These are phyloP conservation scores for Phytophthora ramorum DNA, from an alignment of 352 stramenopile species.

Conservation along the genomic window DNA sequence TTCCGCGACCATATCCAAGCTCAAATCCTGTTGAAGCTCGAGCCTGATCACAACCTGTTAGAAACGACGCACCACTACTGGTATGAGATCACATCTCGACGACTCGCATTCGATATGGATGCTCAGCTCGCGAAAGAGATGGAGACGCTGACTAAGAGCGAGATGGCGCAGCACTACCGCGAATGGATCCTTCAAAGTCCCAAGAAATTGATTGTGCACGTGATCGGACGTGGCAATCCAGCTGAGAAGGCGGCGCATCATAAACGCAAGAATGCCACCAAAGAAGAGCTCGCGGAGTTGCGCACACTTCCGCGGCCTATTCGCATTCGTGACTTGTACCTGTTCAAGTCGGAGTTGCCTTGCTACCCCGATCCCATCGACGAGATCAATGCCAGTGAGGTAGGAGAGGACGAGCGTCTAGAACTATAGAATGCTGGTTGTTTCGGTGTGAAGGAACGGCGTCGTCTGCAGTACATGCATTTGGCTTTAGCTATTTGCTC, in stretches of 20 bases:
- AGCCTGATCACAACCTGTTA: slow-evolving; percentile 84
- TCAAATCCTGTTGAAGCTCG: slow-evolving; percentile 81
- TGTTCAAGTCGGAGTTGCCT: slow-evolving; percentile 65
- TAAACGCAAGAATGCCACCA: slow-evolving; percentile 40
- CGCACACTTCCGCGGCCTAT: slow-evolving; percentile 33
- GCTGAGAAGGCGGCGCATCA: slow-evolving; percentile 45
- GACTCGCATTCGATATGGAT: slow-evolving; percentile 81
- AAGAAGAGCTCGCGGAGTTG: slow-evolving; percentile 32
- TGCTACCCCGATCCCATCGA: slow-evolving; percentile 58
- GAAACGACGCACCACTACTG: slow-evolving; percentile 81
- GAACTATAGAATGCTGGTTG: slow-evolving; percentile 38
- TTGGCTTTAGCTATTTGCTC: slow-evolving; percentile 23
- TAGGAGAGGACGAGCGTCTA: slow-evolving; percentile 31
- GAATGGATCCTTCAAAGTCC: slow-evolving; percentile 69
- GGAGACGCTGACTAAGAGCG: slow-evolving; percentile 68
- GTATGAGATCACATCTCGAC: slow-evolving; percentile 81
- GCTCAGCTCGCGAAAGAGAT: slow-evolving; percentile 74
- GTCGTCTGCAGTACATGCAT: slow-evolving; percentile 28
- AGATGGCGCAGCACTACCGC: slow-evolving; percentile 67
- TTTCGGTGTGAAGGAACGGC: slow-evolving; percentile 14
- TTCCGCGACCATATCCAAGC: slow-evolving; percentile 86
- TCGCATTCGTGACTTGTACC: slow-evolving; percentile 64
- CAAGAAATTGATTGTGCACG: slow-evolving; percentile 73
- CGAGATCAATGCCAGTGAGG: slow-evolving; percentile 39
- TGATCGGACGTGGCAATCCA: slow-evolving; percentile 60